Conservation (phyloP, 371 early-diverging fungal species). For the Saksenaea vasiformis region DNA sequence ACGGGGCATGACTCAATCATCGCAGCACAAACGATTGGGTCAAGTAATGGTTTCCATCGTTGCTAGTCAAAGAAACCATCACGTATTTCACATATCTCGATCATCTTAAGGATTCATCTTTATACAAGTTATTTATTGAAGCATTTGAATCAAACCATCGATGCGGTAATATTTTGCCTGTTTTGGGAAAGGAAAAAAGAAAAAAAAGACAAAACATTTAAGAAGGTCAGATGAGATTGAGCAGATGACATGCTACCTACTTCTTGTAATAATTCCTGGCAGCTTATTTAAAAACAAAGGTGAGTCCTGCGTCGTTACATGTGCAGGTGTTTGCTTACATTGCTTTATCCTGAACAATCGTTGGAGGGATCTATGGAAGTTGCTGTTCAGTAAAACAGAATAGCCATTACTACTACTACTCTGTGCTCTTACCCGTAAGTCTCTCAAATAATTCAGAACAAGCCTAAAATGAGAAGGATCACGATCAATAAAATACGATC, state of each 20-base stretch:
- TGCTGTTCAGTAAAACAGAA: not conserved
- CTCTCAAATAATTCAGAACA: conserved; percentile 38
- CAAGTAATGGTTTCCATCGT: too few species aligned
- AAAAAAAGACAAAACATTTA: not conserved
- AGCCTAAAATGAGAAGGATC: conserved; percentile 39
- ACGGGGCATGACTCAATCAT: not conserved
- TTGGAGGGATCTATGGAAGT: conserved; percentile 26
- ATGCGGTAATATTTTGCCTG: conserved; percentile 46
- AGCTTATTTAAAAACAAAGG: conserved; percentile 12
- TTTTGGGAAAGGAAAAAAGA: not conserved
- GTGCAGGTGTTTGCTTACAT: conserved; percentile 21
- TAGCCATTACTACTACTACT: too few species aligned
- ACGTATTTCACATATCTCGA: conserved; percentile 9
- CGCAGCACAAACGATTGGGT: too few species aligned
- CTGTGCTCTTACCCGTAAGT: conserved; percentile 24
- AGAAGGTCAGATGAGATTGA: not conserved
- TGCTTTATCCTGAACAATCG: conserved; percentile 28
- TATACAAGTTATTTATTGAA: conserved; percentile 8
- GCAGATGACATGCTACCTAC: conserved; percentile 9
- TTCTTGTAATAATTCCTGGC: conserved; percentile 46
- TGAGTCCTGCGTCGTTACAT: not conserved
- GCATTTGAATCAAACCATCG: conserved; percentile 29
- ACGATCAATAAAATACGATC: conserved; percentile 46
- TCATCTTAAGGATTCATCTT: not conserved
- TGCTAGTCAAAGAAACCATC: too few species aligned